A percentile compares a stretch with the other conserved stretches of the same genome.
Evolutionary conservation across 148 eudicot species (phyloP).

Genomic region (Rhododendron kiyosumense): DNA sequence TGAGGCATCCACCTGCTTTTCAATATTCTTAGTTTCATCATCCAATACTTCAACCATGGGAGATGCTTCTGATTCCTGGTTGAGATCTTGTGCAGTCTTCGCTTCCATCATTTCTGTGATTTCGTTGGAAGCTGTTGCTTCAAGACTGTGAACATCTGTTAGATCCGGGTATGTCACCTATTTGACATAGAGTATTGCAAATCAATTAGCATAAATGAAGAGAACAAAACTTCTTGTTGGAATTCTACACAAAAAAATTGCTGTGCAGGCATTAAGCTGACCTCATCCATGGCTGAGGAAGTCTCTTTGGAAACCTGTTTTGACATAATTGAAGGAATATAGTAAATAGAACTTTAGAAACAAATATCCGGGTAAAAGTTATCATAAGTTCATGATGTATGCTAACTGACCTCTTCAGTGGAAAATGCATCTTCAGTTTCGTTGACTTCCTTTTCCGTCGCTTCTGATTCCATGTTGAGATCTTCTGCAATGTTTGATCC

Average conservation of each 20-base stretch:
- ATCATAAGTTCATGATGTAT: neutral
- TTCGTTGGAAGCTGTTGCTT: neutral
- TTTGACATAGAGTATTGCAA: neutral
- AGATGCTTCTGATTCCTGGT: constrained; percentile 15
- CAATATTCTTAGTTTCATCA: neutral
- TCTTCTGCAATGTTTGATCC: constrained; percentile 6
- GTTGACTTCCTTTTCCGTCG: neutral
- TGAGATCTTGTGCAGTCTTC: constrained; percentile 9
- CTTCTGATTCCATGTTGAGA: constrained; percentile 13
- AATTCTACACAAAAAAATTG: neutral
- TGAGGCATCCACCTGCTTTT: constrained; percentile 2
- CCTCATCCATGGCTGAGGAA: neutral
- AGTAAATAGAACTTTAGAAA: neutral
- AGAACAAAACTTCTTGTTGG: neutral
- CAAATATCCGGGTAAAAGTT: neutral
- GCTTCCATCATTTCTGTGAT: neutral
- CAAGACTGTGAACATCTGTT: constrained; percentile 8
- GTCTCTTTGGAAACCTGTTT: neutral
- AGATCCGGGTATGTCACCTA: constrained; percentile 5
- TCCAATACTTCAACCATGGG: constrained; percentile 2
- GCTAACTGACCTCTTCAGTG: neutral
- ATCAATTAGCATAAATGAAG: neutral
- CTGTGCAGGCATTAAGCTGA: neutral
- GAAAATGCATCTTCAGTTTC: neutral
- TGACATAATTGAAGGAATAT: neutral